Conservation (phyloP, 1,139 yeast genomes). For the Nematodospora anomalae region DNA sequence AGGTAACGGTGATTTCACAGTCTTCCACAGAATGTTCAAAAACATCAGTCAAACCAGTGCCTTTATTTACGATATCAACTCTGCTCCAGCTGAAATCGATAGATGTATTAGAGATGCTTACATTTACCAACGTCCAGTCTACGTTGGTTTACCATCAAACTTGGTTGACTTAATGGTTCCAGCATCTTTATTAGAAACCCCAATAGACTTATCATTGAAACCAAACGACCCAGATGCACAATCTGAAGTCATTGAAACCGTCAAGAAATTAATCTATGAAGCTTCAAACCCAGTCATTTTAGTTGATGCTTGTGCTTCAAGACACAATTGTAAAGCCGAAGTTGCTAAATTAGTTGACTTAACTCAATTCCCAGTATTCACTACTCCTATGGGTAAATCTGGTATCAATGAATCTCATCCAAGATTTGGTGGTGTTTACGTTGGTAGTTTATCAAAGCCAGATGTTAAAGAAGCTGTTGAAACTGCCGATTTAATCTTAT, state of each 20-base stretch:
- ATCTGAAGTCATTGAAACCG: conserved; percentile 64
- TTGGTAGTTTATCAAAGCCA: conserved; percentile 79
- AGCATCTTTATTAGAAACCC: conserved; percentile 54
- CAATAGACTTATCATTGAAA: conserved; percentile 61
- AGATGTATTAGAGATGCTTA: conserved; percentile 73
- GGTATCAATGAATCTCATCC: conserved; percentile 60
- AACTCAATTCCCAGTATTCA: conserved; percentile 81
- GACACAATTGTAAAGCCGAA: conserved; percentile 69
- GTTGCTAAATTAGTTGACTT: conserved; percentile 61
- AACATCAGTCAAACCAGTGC: conserved; percentile 68
- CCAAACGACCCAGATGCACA: conserved; percentile 74
- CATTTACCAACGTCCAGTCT: conserved; percentile 77
- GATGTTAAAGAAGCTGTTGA: conserved; percentile 78
- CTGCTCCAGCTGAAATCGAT: conserved; percentile 73
- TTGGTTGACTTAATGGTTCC: conserved; percentile 68
- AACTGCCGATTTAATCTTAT: conserved; percentile 70
- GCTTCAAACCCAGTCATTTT: conserved; percentile 73
- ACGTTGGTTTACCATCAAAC: conserved; percentile 81
- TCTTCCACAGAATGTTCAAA: conserved; percentile 54
- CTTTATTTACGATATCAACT: conserved; percentile 57
- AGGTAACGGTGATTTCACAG: conserved; percentile 50
- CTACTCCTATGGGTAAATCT: conserved; percentile 89
- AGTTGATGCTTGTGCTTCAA: conserved; percentile 85
- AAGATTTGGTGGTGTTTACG: conserved; percentile 84
- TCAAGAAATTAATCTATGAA: conserved; percentile 50